Base-by-base conservation (phyloP, 1,284 basidiomycete species). In the Cryptococcus sp. region DNA sequence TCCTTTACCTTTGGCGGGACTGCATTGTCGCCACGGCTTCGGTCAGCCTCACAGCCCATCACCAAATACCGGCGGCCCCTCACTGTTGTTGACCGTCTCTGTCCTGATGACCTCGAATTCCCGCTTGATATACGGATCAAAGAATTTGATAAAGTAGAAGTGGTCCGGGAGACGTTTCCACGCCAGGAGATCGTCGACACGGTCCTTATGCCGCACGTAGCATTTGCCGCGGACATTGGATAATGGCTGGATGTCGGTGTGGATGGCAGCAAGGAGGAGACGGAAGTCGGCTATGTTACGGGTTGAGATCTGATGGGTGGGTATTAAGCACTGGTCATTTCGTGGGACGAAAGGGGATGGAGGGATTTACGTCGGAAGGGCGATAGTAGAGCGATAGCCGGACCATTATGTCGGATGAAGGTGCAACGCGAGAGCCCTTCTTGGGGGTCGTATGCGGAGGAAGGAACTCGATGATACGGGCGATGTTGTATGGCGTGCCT, bases 41-140 rank as follows among this genome's bases (percentile, higher is more conserved):
- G n/a, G n/a, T 16, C 11, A 21, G 23, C 16, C 15, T 18, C 13
- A 21, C 20, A 20, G 38, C 13, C 21, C 28, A 28, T 3, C 2
- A 16, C 23, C n/a, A 12, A 9, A 38, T 7, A 24, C 18, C 16
- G 18, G 47, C 21, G n/a, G 18, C 3, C 2, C 84, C 91, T 69
- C 73, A 96, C 92, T 81, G 76, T 98, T 98, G 66, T 87, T 85
- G 56, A 96, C 86, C 69, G 88, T 88, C 47, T 84, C 84, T 24
- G 91, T 86, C 53, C 89, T 87, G 57, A 98, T 86, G 64, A 98
- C 88, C 76, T 98, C 96, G 78, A 95, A 97, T 78, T 96, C 95
- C 75, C 92, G 90, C 80, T 96, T 94, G 77, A 97, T 91, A 79
- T 97, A 98, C 46, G 94, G 91, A 79, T 98, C 95, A 75, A 93